These are phyloP conservation scores for Immersiella caudata DNA, from an alignment of 495 filamentous ascomycete genomes.

Conservation along the genomic window DNA sequence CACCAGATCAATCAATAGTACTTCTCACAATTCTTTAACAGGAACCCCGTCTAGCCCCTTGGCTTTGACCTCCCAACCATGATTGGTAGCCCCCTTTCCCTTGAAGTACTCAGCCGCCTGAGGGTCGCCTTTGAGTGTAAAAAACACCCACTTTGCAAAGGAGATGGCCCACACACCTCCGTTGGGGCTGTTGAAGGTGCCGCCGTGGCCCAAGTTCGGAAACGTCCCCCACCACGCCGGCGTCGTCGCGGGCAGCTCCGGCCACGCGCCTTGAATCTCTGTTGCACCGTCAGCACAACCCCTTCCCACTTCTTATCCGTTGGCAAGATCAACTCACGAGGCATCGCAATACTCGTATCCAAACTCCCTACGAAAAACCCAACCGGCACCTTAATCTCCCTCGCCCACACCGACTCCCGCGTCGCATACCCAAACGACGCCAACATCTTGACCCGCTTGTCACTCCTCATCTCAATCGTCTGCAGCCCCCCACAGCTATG, in stretches of 20 bases:
- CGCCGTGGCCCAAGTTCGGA: not conserved
- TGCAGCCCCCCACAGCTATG: constrained; percentile 7
- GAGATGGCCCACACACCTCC: constrained; percentile 3
- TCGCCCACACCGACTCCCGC: constrained; percentile 8
- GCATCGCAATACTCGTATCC: constrained; percentile 8
- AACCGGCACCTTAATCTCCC: constrained; percentile 4
- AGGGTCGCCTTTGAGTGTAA: constrained; percentile 7
- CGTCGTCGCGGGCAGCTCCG: constrained; percentile 1
- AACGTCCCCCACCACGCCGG: constrained; percentile 9
- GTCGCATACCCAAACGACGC: constrained; percentile 9
- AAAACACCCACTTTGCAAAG: constrained; percentile 10
- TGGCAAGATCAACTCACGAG: not conserved
- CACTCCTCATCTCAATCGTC: constrained; percentile 10
- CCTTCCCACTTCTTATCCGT: no score
- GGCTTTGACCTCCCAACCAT: constrained; percentile 7
- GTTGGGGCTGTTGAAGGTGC: not conserved
- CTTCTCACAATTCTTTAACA: not conserved
- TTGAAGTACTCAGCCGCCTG: constrained; percentile 11
- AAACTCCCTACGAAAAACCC: constrained; percentile 7
- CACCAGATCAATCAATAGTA: no score
- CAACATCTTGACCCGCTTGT: constrained; percentile 4
- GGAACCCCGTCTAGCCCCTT: constrained; percentile 2
- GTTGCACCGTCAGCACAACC: no score
- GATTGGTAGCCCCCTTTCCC: constrained; percentile 4
- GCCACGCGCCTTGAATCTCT: constrained; percentile 11